Conservation (phyloP, 192 early-diverging fungal genomes). For the Phlyctochytrium arcticum region DNA sequence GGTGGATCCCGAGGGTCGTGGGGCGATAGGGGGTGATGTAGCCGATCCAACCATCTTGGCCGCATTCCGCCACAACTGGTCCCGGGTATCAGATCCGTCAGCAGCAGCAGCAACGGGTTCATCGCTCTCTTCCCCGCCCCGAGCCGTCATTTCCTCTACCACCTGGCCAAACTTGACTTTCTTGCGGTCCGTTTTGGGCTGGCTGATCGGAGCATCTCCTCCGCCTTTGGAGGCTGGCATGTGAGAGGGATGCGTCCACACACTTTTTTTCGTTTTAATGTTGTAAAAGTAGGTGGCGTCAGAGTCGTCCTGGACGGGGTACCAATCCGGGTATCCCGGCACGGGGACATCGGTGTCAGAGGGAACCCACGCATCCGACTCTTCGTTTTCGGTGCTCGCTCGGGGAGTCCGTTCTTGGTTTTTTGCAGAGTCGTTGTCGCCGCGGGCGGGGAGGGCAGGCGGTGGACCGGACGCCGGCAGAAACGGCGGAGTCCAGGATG, state of each 20-base stretch:
- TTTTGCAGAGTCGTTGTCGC: neutral
- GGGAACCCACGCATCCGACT: neutral
- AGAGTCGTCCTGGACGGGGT: neutral
- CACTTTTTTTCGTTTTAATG: neutral
- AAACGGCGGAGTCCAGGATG: constrained; percentile 11
- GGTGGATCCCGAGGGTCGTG: no score
- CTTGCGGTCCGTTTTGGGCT: no score
- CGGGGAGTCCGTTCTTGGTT: neutral
- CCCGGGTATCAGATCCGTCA: no score
- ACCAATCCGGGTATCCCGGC: neutral
- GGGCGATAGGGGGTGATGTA: no score
- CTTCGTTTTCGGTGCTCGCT: neutral
- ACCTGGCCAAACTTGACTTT: no score
- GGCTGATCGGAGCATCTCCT: no score
- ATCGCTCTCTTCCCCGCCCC: no score
- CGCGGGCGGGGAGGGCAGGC: constrained; percentile 1
- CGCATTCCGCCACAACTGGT: no score
- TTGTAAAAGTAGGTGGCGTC: constrained; percentile 17
- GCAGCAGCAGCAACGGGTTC: no score
- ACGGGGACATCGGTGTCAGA: neutral
- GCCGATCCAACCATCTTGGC: no score
- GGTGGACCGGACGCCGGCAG: neutral
- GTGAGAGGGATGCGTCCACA: neutral
- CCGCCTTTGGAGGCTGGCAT: no score
- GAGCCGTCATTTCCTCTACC: no score